Evolutionary conservation across 2,329 filamentous ascomycete species (phyloP), one percentile per base, ranked within the genome.

Genomic region (Sclerotinia spermophila): DNA sequence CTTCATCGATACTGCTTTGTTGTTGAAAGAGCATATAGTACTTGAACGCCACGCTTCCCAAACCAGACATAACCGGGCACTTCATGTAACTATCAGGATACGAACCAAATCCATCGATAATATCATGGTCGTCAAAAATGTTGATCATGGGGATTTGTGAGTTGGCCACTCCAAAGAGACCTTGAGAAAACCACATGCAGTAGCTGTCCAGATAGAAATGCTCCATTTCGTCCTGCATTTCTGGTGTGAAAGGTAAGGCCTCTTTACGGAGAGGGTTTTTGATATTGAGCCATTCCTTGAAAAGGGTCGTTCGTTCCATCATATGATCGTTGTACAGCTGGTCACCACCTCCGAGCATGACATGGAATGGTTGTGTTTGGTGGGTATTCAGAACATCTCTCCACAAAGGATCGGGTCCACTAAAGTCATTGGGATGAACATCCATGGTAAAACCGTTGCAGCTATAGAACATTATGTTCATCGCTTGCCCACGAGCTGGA

Each of bases 21-120:
- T 99, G 96, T 80, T 99, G 96, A 83, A 99, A 99, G 13, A 99
- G 86, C 89, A 99, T 91, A 78, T 99, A 99, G 81, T 98, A 99
- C 80, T 99, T 99, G 86, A 96, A 98, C 0, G 95, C 95, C 65
- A 98, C 89, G 51, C 91, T 92, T 3, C 96, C 96, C 13, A 99
- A 81, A 0, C 96, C 96, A 2, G 90, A 91, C 79, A 99, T 97
- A 0, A 98, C 92, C 0, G 93, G 91, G 3, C 92, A 93, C 74
- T 87, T 88, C 93, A 97, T 98, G 78, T 97, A 96, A 75, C 92
- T 89, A 75, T 97, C 88, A 5, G 94, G 90, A 79, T 98, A 99
- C 0, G 94, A 97, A 10, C 96, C 96, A 79, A 91, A 99, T 1
- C 96, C 96, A 81, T 94, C 91, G 74, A 94, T 94, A 75, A 94